A percentile compares a stretch with the other conserved stretches of the same genome.
Conservation (phyloP, 257 asterid species). For the Mitragyna speciosa region DNA sequence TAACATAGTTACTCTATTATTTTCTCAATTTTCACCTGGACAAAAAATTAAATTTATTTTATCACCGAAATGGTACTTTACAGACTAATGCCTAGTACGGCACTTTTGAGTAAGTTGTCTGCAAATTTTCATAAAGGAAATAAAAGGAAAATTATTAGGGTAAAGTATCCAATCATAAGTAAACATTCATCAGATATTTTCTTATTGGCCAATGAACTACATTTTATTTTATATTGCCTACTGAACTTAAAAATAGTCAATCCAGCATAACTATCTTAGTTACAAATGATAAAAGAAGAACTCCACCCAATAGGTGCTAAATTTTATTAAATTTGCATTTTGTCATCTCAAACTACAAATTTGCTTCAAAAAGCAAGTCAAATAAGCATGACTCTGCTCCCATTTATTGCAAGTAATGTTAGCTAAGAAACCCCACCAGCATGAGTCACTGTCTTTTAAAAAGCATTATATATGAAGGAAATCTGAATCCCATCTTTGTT, state of each 20-base stretch:
- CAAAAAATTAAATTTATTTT: background rate
- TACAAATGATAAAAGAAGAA: no score
- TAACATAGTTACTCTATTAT: background rate
- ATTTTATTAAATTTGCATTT: background rate
- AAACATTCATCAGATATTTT: no score
- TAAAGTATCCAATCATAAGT: no score
- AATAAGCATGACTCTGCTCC: background rate
- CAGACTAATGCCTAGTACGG: background rate
- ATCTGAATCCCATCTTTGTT: background rate
- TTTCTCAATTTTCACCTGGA: background rate
- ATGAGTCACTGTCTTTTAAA: no score
- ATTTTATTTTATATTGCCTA: no score
- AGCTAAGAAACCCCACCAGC: background rate
- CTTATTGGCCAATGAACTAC: no score
- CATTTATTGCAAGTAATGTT: background rate
- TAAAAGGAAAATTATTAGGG: no score
- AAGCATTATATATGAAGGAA: no score
- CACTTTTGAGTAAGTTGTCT: background rate
- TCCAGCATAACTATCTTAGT: no score
- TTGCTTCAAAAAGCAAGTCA: background rate
- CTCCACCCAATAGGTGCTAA: background rate
- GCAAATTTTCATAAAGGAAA: background rate
- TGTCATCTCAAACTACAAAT: background rate
- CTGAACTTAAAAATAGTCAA: no score
- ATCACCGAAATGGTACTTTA: background rate